phyloP scores from a whole-genome alignment of 345 rosid species.

The Sapria himalayana region DNA sequence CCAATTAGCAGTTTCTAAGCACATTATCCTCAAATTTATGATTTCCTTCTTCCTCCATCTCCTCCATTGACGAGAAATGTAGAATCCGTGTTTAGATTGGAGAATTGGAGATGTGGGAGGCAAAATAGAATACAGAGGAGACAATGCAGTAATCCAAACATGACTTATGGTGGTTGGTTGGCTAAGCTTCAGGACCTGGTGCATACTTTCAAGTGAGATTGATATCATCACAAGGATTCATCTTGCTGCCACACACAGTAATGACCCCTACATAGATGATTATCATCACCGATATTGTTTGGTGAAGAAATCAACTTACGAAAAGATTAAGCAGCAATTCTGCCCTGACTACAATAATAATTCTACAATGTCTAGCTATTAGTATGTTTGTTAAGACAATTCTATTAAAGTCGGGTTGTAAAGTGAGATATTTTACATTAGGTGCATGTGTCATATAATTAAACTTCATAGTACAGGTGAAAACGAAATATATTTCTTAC shows the following conservation, averaged over 20 bases:
- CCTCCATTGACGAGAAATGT: constrained; percentile 34
- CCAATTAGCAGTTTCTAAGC: no score
- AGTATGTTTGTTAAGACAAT: no score
- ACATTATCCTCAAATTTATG: no score
- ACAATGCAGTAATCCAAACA: constrained; percentile 26
- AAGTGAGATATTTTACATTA: no score
- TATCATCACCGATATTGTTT: constrained; percentile 88
- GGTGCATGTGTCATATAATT: no score
- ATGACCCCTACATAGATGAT: constrained; percentile 92
- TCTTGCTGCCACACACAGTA: constrained; percentile 81
- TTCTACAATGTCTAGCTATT: no score
- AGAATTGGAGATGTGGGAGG: constrained; percentile 50
- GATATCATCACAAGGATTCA: constrained; percentile 83
- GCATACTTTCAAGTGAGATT: constrained; percentile 64
- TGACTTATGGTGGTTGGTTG: constrained; percentile 28
- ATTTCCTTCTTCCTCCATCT: constrained; percentile 39
- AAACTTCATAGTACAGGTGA: no score
- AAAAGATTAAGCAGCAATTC: constrained; percentile 69
- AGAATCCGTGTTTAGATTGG: constrained; percentile 42
- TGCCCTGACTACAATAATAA: constrained; percentile 74
- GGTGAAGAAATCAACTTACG: constrained; percentile 56
- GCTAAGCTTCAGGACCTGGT: constrained; percentile 61
- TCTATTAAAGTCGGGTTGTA: no score
- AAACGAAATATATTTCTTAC: no score
- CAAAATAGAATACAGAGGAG: constrained; percentile 50